phyloP scores from a whole-genome alignment of 148 eudicot genomes.

The Fagopyrum tataricum region DNA sequence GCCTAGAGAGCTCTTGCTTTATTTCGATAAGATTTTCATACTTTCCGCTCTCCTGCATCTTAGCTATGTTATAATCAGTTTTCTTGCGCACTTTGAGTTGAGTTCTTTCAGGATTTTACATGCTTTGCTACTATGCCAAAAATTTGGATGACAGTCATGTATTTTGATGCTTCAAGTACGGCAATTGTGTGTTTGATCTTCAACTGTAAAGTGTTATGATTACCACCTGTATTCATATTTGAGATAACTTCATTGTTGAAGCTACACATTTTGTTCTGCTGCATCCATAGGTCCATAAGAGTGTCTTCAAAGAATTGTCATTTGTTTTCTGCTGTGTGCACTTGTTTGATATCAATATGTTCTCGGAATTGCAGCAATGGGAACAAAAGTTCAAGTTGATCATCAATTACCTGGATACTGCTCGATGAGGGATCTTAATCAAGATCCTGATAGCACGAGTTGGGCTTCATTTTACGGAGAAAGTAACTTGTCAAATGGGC shows the following conservation, averaged over 20 bases:
- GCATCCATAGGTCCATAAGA: background rate
- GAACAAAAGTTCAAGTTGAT: slow-evolving; percentile 62
- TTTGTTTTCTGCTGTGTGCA: background rate
- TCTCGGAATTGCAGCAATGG: slow-evolving; percentile 51
- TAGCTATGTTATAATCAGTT: too few species aligned
- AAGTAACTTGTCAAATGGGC: slow-evolving; percentile 41
- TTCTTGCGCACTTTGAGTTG: too few species aligned
- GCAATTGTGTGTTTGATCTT: background rate
- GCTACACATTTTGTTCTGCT: background rate
- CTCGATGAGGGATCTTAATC: slow-evolving; percentile 67
- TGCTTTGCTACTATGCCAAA: too few species aligned
- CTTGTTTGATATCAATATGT: slow-evolving; percentile 12
- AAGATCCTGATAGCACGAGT: slow-evolving; percentile 48
- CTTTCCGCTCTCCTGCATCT: too few species aligned
- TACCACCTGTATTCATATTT: background rate
- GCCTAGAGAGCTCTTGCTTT: background rate
- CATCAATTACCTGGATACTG: slow-evolving; percentile 51
- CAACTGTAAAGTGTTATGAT: background rate
- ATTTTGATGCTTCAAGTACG: too few species aligned
- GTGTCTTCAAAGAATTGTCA: too few species aligned
- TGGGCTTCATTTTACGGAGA: slow-evolving; percentile 66
- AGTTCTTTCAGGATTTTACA: too few species aligned
- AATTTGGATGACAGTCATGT: too few species aligned
- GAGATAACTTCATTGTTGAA: background rate
- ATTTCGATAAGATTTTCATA: too few species aligned